Evolutionary conservation across 139 green algal genomes (phyloP), one percentile per base, ranked within the genome.

Genomic region (Picochlorum sp.): DNA sequence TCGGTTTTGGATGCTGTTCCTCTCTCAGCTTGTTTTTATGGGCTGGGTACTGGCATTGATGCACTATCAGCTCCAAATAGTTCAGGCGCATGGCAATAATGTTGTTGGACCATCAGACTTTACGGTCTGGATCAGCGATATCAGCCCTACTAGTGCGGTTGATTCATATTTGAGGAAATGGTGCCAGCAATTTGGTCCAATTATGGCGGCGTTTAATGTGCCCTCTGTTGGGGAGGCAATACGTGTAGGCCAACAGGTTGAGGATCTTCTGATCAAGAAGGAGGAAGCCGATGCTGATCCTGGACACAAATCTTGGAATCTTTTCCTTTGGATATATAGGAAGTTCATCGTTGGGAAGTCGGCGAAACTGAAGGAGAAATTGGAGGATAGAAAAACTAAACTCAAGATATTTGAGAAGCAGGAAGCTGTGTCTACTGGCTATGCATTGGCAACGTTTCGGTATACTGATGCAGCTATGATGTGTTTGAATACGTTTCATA

Each of bases 101-200:
- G 69, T 83, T 26, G 49, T 85, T 38, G 77, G 71, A 5, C 71
- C 73, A 34, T 76, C 69, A 6, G 76, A 84, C 62, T 84, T 74
- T 59, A 58, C 76, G 0, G 78, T 80, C 7, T 61, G 62, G 24
- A 64, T 84, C 1, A 41, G 26, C 1, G 71, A 65, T 2, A 54
- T 80, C 1, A 32, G 20, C 10, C 28, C 54, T 45, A 46, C 41
- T 20, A 28, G 58, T 16, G 44, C 44, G 9, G 18, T 56, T 10
- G 60, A 75, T 56, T 44, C 21, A n/a, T 21, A 67, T 16, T 49
- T 85, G 24, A 41, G 20, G 10, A 37, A 76, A 20, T 85, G 69
- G 58, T 78, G 68, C 28, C 49, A 62, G 20, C 78, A 85, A 46
- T 85, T 83, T 46, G 78, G 78, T 18, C 30, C 68, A 32, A 69